Percentiles rank a stretch among this genome's conserved stretches.
These are phyloP conservation scores for Teunomyces atbi DNA, from an alignment of 805 yeast genomes.

Conservation along the genomic window DNA sequence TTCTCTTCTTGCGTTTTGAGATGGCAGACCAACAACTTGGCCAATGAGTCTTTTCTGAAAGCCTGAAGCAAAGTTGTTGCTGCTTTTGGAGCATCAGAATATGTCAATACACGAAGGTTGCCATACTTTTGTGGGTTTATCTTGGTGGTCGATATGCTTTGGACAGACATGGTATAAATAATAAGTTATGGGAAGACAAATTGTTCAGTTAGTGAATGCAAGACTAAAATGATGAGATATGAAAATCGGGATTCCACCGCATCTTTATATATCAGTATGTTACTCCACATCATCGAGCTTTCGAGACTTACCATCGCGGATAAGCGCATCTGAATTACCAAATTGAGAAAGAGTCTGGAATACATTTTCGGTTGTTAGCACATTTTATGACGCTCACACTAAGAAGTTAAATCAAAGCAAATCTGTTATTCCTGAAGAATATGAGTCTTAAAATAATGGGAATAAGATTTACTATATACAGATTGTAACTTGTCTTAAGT, in stretches of 20 bases:
- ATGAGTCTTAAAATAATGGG: too few species aligned
- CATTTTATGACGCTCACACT: not conserved
- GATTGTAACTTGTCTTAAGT: too few species aligned
- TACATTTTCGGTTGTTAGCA: not conserved
- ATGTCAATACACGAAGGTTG: conserved; percentile 7
- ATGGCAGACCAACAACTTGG: conserved; percentile 28
- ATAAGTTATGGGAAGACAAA: too few species aligned
- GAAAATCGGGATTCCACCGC: too few species aligned
- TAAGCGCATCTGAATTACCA: not conserved
- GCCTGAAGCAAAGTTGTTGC: conserved; percentile 36
- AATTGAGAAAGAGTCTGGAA: not conserved
- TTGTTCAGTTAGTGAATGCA: too few species aligned
- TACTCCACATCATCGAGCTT: not conserved
- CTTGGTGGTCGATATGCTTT: not conserved
- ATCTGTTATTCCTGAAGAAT: too few species aligned
- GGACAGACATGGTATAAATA: conserved; percentile 1
- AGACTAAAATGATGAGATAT: too few species aligned
- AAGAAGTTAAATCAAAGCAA: too few species aligned
- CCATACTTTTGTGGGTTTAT: conserved; percentile 8
- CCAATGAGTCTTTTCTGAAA: conserved; percentile 35
- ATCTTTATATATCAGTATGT: not conserved
- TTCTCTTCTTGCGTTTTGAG: conserved; percentile 15
- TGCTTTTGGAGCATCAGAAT: conserved; percentile 31
- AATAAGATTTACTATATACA: too few species aligned
- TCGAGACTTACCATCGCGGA: not conserved